Conservation (phyloP, 2,329 filamentous ascomycete genomes). For the Exophiala sp. region DNA sequence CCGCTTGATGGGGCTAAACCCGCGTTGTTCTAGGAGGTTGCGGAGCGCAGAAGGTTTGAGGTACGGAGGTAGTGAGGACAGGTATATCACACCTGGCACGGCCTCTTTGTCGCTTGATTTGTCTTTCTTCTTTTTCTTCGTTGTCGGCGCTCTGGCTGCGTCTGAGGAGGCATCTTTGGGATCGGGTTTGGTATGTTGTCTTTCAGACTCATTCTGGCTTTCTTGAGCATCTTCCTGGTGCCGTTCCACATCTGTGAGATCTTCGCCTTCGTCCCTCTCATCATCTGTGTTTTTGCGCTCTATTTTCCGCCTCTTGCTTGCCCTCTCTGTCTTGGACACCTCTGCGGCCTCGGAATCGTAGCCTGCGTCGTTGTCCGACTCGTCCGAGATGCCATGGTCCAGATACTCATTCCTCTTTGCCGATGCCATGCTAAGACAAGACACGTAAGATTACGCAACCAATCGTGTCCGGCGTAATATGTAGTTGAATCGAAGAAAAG, state of each 20-base stretch:
- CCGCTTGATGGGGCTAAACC: constrained; percentile 40
- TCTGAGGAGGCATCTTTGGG: constrained; percentile 36
- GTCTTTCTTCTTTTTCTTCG: constrained; percentile 34
- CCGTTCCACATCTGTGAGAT: constrained; percentile 31
- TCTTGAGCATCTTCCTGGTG: neutral
- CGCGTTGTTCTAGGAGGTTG: constrained; percentile 37
- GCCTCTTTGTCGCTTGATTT: constrained; percentile 34
- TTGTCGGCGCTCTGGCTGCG: neutral
- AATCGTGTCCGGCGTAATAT: neutral
- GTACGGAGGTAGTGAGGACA: constrained; percentile 44
- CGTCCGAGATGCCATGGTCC: constrained; percentile 35
- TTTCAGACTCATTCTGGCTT: neutral
- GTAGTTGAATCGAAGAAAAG: neutral
- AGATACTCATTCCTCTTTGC: constrained; percentile 17
- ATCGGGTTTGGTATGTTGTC: constrained; percentile 43
- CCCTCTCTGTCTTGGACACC: constrained; percentile 34
- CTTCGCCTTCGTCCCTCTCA: constrained; percentile 42
- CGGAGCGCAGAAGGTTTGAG: constrained; percentile 45
- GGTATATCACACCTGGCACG: constrained; percentile 38
- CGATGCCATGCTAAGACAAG: constrained; percentile 4
- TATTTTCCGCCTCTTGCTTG: constrained; percentile 25
- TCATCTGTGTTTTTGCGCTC: constrained; percentile 25
- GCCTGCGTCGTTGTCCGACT: constrained; percentile 37
- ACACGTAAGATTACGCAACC: too few relatives aligned
- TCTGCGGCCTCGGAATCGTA: constrained; percentile 43